These are phyloP conservation scores for Komagataella populi DNA, from an alignment of 805 yeast genomes.

Conservation along the genomic window DNA sequence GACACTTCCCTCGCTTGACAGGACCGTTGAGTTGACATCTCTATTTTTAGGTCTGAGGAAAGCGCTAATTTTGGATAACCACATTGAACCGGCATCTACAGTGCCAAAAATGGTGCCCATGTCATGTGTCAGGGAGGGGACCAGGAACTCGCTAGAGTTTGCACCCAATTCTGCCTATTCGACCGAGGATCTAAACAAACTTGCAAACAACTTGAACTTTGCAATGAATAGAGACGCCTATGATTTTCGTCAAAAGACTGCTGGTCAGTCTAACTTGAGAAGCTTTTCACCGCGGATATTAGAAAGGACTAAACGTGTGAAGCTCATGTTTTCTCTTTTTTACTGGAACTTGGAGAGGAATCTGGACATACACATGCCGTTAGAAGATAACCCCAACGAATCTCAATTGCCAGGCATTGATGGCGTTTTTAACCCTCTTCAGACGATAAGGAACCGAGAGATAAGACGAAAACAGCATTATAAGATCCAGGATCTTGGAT, in stretches of 20 bases:
- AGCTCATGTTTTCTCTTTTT: slow-evolving; percentile 31
- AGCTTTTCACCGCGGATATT: slow-evolving; percentile 9
- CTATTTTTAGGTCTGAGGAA: background rate
- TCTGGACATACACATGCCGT: slow-evolving; percentile 16
- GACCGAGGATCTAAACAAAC: background rate
- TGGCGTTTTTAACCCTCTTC: slow-evolving; percentile 71
- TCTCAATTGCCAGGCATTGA: slow-evolving; percentile 35
- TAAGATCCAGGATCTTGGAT: slow-evolving; percentile 26
- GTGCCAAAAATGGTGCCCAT: background rate
- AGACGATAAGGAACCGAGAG: slow-evolving; percentile 62
- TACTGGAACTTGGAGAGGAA: slow-evolving; percentile 32
- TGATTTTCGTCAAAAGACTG: background rate
- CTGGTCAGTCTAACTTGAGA: background rate
- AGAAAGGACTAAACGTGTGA: slow-evolving; percentile 35
- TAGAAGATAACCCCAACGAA: slow-evolving; percentile 6
- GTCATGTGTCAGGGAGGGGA: background rate
- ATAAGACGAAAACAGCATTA: slow-evolving; percentile 38
- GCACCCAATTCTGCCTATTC: background rate
- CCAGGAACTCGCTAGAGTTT: background rate
- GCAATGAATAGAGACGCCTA: background rate
- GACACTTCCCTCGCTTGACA: background rate
- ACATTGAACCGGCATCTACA: background rate
- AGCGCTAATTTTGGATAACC: background rate
- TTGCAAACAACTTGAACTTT: background rate
- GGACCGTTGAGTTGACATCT: background rate